phyloP scores from a whole-genome alignment of 2,329 filamentous ascomycete species.

The Rasamsonia emersonii region DNA sequence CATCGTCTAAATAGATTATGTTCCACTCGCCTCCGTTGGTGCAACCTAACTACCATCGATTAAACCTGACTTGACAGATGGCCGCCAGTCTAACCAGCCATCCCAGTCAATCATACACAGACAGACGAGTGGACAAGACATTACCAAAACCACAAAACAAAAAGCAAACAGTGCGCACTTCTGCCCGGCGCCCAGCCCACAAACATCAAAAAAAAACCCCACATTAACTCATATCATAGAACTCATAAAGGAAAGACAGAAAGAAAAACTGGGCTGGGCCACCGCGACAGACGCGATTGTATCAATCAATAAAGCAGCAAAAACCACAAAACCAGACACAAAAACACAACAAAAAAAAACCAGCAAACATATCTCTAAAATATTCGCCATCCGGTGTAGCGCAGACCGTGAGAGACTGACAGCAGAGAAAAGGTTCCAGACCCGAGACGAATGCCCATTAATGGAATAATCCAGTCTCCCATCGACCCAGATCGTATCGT shows the following conservation, averaged over 20 bases:
- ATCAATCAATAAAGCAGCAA: slow-evolving; percentile 32
- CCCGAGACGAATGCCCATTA: no score
- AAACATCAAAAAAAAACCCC: slow-evolving; percentile 11
- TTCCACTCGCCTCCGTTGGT: no score
- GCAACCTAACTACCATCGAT: no score
- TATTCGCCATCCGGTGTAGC: no score
- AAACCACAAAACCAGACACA: slow-evolving; percentile 4
- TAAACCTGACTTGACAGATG: no score
- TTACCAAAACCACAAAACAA: slow-evolving; percentile 12
- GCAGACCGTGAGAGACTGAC: no score
- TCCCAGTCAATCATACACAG: slow-evolving; percentile 12
- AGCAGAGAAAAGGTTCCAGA: no score
- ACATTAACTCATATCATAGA: no score
- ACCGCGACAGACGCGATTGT: slow-evolving; percentile 39
- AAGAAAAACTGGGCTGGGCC: slow-evolving; percentile 18
- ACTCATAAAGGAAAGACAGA: slow-evolving; percentile 9
- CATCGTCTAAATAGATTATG: no score
- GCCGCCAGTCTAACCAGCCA: slow-evolving; percentile 13
- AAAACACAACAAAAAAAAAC: slow-evolving; percentile 8
- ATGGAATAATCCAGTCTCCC: no score
- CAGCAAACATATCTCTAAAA: slow-evolving; percentile 5
- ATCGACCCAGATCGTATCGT: no score
- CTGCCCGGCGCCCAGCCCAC: slow-evolving; percentile 31
- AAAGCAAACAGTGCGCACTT: slow-evolving; percentile 36
- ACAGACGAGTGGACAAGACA: slow-evolving; percentile 12